A percentile compares a stretch with the other conserved stretches of the same genome.
Evolutionary conservation across 805 yeast species (phyloP).

Genomic region (Kodamaea kakaduensis): DNA sequence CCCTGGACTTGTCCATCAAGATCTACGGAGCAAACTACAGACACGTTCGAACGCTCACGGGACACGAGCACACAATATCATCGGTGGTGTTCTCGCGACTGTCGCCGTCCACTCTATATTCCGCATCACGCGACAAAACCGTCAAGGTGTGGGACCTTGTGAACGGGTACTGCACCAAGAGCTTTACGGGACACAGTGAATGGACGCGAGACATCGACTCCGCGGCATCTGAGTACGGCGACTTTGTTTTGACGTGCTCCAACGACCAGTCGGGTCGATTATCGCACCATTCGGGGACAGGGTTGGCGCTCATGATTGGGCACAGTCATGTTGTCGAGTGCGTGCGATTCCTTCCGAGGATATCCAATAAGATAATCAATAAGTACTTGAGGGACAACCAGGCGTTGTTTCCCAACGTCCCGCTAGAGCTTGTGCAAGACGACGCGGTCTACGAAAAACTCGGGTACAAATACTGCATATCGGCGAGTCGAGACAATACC

Average conservation of each 20-base stretch:
- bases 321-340: conserved; percentile 83
- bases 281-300: conserved; percentile 65
- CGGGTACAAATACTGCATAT: conserved; percentile 69
- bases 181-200: conserved; percentile 77
- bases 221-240: conserved; percentile 40
- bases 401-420: conserved; percentile 30
- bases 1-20: conserved; percentile 55
- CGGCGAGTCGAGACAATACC: conserved; percentile 76
- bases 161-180: conserved; percentile 62
- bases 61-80: conserved; percentile 87
- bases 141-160: conserved; percentile 64
- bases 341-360: conserved; percentile 59
- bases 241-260: conserved; percentile 66
- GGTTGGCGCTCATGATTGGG: conserved; percentile 63
- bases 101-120: conserved; percentile 47
- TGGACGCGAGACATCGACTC: conserved; percentile 76
- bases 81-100: conserved; percentile 49
- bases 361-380: conserved; percentile 48
- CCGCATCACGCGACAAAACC: conserved; percentile 61
- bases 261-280: conserved; percentile 73
- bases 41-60: conserved; percentile 60
- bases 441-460: conserved; percentile 31
- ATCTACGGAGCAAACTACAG: conserved; percentile 59
- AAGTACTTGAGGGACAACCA: conserved; percentile 31
- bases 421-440: conserved; percentile 23